Evolutionary conservation across 73 alveolate species (phyloP).

Genomic region (Blepharisma stoltei): DNA sequence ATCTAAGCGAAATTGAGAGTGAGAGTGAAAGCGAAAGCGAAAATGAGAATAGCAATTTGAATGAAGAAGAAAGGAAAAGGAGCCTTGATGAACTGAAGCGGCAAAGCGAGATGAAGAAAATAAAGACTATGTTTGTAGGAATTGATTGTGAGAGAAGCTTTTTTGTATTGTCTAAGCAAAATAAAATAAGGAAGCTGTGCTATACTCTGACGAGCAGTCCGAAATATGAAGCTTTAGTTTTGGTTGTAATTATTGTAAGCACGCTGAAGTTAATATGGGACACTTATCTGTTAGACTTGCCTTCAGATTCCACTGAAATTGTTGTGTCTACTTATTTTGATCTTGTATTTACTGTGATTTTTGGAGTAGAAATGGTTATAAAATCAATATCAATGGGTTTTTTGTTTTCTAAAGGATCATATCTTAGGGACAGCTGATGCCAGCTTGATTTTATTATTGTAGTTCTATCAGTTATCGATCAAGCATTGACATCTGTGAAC

Average conservation of each 20-base stretch:
- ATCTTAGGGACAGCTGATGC: conserved; percentile 50
- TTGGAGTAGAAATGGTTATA: conserved; percentile 5
- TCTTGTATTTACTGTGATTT: conserved; percentile 59
- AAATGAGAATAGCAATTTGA: too few relatives aligned
- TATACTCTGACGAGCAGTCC: conserved; percentile 58
- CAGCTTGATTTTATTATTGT: conserved; percentile 76
- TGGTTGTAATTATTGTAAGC: conserved; percentile 73
- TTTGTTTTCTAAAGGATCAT: conserved; percentile 11
- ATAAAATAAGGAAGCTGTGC: conserved; percentile 68
- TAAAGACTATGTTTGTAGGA: conserved; percentile 17
- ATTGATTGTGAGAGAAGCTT: conserved; percentile 37
- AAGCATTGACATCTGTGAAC: conserved; percentile 54
- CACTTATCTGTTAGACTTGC: conserved; percentile 61
- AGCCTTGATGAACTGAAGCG: too few relatives aligned
- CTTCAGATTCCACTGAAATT: not conserved
- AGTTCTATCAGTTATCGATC: conserved; percentile 77
- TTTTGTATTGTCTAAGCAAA: conserved; percentile 72
- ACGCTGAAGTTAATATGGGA: conserved; percentile 82
- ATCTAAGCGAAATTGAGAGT: too few relatives aligned
- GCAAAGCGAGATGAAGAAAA: not conserved
- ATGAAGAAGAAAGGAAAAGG: too few relatives aligned
- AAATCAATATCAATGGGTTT: conserved; percentile 45
- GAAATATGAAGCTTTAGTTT: conserved; percentile 71
- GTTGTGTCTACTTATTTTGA: conserved; percentile 44
- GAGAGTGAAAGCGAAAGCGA: too few relatives aligned